These are phyloP conservation scores for Flaveria floridana DNA, from an alignment of 140 eudicot genomes.

Conservation along the genomic window DNA sequence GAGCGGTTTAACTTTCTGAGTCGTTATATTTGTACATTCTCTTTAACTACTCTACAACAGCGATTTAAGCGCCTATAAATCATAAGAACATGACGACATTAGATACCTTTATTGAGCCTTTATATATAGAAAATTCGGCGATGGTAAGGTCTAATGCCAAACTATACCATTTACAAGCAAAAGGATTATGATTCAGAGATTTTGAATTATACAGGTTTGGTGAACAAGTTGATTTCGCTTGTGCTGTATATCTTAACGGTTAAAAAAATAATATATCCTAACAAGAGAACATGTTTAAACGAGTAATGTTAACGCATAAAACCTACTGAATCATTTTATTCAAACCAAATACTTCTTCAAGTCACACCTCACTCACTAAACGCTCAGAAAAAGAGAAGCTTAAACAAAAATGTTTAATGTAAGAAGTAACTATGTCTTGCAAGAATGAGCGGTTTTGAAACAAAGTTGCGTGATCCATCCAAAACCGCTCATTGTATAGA, in stretches of 20 bases:
- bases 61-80: background rate
- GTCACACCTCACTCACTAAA: no score
- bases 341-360: no score
- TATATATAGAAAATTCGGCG: background rate
- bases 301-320: background rate
- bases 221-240: background rate
- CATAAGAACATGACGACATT: no score
- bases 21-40: background rate
- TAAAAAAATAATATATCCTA: background rate
- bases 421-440: background rate
- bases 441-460: constrained; percentile 11
- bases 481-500: constrained; percentile 1
- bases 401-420: no score
- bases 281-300: background rate
- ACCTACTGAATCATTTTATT: background rate
- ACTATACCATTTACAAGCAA: background rate
- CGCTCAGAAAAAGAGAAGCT: no score
- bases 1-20: background rate
- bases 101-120: background rate
- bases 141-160: background rate
- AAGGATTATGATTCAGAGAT: background rate
- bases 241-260: background rate
- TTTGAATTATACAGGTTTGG: background rate
- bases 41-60: background rate
- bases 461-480: background rate